phyloP scores from a whole-genome alignment of 2,329 filamentous ascomycete genomes.

The Colletotrichum endophyticum region DNA sequence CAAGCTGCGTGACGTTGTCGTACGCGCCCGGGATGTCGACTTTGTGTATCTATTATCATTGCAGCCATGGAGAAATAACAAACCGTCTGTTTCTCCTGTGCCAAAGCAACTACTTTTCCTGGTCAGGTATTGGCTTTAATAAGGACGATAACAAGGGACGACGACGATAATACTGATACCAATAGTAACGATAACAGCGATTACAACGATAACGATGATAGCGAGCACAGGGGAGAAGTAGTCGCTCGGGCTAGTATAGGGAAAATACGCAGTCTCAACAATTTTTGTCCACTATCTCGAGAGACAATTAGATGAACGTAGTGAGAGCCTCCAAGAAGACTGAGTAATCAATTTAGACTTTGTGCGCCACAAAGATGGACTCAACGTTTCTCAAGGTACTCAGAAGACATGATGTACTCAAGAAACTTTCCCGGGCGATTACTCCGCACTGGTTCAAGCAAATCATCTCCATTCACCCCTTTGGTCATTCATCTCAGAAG shows the following conservation, averaged over 20 bases:
- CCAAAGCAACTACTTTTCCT: neutral
- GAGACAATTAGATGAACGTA: neutral
- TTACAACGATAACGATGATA: neutral
- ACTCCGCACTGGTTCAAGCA: neutral
- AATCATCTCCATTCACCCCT: neutral
- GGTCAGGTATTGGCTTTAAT: fast-evolving
- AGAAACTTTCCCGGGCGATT: fast-evolving
- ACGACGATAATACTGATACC: neutral
- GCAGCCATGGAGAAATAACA: neutral
- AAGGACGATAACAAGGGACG: too few species aligned
- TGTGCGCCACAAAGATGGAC: neutral
- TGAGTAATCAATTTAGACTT: neutral
- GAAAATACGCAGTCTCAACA: neutral
- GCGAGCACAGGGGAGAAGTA: fast-evolving
- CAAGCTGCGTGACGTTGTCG: neutral
- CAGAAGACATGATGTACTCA: neutral
- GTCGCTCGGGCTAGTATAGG: neutral
- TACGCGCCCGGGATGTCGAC: neutral
- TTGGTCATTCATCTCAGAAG: neutral
- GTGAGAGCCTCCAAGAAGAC: neutral
- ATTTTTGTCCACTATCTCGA: fast-evolving
- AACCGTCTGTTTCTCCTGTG: neutral
- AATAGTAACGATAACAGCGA: too few species aligned
- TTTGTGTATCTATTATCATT: neutral
- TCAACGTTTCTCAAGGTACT: neutral